Percentiles rank a stretch among this genome's conserved stretches.
Evolutionary conservation across 2,329 filamentous ascomycete genomes (phyloP).

Genomic region (Aquanectria penicillioides): DNA sequence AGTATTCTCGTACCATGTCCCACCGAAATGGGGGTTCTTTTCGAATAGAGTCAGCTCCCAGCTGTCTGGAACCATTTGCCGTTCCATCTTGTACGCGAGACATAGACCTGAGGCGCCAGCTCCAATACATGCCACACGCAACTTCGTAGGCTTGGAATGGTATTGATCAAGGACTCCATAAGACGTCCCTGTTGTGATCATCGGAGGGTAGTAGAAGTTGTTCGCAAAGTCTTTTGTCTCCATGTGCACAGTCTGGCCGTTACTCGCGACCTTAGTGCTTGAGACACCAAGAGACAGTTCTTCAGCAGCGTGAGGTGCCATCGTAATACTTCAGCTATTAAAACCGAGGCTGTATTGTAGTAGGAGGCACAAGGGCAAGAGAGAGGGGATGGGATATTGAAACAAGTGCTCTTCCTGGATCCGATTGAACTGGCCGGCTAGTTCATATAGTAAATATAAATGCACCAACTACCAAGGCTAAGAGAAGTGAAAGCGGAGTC

Average conservation of each 20-base stretch:
- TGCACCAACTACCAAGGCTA: not conserved
- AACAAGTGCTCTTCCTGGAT: not conserved
- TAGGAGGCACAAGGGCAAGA: no score
- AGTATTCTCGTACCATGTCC: slow-evolving; percentile 63
- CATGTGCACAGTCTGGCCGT: slow-evolving; percentile 9
- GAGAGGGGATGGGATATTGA: not conserved
- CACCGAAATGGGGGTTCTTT: slow-evolving; percentile 52
- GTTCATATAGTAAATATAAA: slow-evolving; percentile 17
- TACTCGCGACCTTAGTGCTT: slow-evolving; percentile 15
- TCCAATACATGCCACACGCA: slow-evolving; percentile 45
- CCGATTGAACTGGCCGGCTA: not conserved
- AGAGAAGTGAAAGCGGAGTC: not conserved
- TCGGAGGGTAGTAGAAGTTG: slow-evolving; percentile 41
- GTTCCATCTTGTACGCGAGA: slow-evolving; percentile 44
- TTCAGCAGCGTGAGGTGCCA: slow-evolving; percentile 26
- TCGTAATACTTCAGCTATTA: not conserved
- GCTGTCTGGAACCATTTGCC: slow-evolving; percentile 40
- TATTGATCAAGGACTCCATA: slow-evolving; percentile 46
- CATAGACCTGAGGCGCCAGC: slow-evolving; percentile 43
- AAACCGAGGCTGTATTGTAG: not conserved
- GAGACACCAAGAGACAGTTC: not conserved
- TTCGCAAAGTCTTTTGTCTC: slow-evolving; percentile 16
- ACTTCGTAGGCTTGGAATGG: slow-evolving; percentile 48
- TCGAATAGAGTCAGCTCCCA: slow-evolving; percentile 47
- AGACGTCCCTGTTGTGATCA: slow-evolving; percentile 30